Base-by-base conservation (phyloP, 805 yeast genomes). In the Nadsonia fulvescens region DNA sequence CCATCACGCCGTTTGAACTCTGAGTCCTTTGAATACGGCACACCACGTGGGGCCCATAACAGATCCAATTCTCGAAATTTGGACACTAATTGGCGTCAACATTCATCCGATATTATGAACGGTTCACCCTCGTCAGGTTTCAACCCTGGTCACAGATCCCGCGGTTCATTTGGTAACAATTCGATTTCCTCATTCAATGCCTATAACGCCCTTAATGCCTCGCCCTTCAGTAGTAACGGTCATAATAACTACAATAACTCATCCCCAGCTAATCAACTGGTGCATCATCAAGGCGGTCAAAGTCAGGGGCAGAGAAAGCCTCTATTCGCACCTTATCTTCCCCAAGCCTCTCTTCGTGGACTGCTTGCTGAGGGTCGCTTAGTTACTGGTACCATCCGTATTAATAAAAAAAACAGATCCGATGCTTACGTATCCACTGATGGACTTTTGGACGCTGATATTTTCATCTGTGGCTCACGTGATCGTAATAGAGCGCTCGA, bases 391-490 rank as follows among this genome's bases (percentile, higher is more conserved):
- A 75, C 73, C 15, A 58, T 86, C 40, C 65, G 96, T 37, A 96
- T 86, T 22, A 89, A 89, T 54, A 82, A 82, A 51, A 86, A 86
- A 51, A 86, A 86, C 47, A 63, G 98, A 42, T 79, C 94, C 1
- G 96, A 89, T 53, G 96, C 96, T 0, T 86, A 89, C 53, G 95
- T 86, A 9, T 70, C 93, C 5, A 86, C 95, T 1, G 94, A 82
- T 47, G 94, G 94, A 2, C 63, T 83, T 15, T 61, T 86, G 35
- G 98, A 86, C 51, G 92, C 96, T 0, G 98, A 86, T 50, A 79
- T 86, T 33, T 86, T 81, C 45, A 86, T 86, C 37, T 89, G 96
- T 56, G 98, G 98, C 6, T 83, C 95, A 5, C 86, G 86, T 48
- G 98, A 86, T 51, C 75, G 98, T 49, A 86, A 86, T 51, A 70